phyloP scores from a whole-genome alignment of 164 flowering plant genomes.

The Vitis labrusca region DNA sequence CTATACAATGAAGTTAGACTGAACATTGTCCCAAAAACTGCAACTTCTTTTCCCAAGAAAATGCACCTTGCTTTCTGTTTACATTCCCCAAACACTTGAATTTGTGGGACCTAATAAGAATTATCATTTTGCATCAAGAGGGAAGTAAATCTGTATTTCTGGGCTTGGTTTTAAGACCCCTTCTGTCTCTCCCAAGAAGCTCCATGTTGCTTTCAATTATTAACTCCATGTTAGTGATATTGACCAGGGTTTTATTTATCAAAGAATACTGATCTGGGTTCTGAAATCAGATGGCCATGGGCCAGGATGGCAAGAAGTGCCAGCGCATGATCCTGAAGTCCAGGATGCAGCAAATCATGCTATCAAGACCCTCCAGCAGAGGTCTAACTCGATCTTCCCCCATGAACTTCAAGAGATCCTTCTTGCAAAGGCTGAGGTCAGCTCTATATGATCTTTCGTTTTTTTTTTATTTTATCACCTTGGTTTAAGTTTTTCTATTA shows the following conservation, averaged over 20 bases:
- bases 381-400: slow-evolving; percentile 72
- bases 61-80: not conserved
- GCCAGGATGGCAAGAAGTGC: slow-evolving; percentile 54
- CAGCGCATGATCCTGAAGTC: slow-evolving; percentile 65
- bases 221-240: not conserved
- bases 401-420: slow-evolving; percentile 67
- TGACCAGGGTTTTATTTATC: not conserved
- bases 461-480: not conserved
- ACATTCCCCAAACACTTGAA: not conserved
- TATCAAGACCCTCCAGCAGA: slow-evolving; percentile 63
- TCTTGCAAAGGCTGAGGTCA: slow-evolving; percentile 73
- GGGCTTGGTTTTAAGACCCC: not conserved
- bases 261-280: not conserved
- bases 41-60: not conserved
- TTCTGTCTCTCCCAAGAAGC: too few relatives aligned
- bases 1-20: not conserved
- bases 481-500: not conserved
- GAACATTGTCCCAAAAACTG: not conserved
- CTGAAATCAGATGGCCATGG: slow-evolving; percentile 44
- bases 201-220: too few relatives aligned
- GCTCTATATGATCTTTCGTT: not conserved
- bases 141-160: not conserved
- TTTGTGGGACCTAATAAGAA: not conserved
- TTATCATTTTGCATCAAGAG: not conserved
- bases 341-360: slow-evolving; percentile 79